Percentiles rank a stretch among this genome's conserved stretches.
These are phyloP conservation scores for Fistulifera pelliculosa DNA, from an alignment of 108 stramenopile genomes.

Conservation along the genomic window DNA sequence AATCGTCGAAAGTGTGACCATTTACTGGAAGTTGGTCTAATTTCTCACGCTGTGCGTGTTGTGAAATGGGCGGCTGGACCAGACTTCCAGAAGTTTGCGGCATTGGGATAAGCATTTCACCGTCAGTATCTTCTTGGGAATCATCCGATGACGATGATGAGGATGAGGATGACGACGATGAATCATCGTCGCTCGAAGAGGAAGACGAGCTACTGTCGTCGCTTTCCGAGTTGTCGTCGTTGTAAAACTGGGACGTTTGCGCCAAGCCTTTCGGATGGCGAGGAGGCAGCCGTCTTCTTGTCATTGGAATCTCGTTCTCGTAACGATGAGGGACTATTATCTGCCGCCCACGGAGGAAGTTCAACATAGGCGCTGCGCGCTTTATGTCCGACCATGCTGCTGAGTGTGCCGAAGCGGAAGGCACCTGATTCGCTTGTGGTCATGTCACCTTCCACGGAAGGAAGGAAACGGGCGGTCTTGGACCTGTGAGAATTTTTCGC, in stretches of 20 bases:
- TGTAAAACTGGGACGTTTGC: too few species aligned
- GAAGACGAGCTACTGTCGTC: conserved; percentile 16
- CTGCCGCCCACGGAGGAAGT: conserved; percentile 80
- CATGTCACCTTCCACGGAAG: conserved; percentile 44
- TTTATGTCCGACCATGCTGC: conserved; percentile 60
- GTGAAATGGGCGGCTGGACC: too few species aligned
- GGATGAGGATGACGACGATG: too few species aligned
- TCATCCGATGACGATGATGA: conserved; percentile 7
- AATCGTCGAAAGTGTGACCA: too few species aligned
- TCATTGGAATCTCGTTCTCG: conserved; percentile 37
- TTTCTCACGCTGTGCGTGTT: too few species aligned
- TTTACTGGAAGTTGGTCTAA: too few species aligned
- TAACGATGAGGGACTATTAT: conserved; percentile 60
- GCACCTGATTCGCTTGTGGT: conserved; percentile 16
- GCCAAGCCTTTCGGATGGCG: too few species aligned
- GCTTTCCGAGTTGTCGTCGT: conserved; percentile 16
- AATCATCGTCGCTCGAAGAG: too few species aligned
- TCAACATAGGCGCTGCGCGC: conserved; percentile 63
- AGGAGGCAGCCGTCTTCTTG: too few species aligned
- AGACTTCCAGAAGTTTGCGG: too few species aligned
- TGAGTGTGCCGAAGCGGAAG: conserved; percentile 82
- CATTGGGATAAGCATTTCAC: neutral
- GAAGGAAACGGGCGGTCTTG: conserved; percentile 54
- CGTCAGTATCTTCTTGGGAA: conserved; percentile 2
- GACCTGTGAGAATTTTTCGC: conserved; percentile 36